These are phyloP conservation scores for Monocercomonoides exilis DNA, from an alignment of 78 protist genomes.

Conservation along the genomic window DNA sequence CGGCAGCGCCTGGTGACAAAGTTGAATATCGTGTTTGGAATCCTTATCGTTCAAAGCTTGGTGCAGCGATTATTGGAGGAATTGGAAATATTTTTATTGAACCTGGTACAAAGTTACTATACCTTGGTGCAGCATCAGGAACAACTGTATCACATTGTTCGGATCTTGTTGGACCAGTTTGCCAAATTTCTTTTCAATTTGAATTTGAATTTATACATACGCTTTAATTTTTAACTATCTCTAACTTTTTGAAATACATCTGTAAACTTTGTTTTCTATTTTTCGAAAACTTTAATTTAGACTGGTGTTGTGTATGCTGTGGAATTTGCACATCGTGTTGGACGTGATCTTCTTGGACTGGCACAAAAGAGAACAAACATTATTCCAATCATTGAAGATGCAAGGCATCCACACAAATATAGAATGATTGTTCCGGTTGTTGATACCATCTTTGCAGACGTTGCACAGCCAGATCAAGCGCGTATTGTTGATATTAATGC, in stretches of 20 bases:
- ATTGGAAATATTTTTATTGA: conserved; percentile 74
- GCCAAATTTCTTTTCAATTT: neutral
- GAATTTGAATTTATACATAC: too few species aligned
- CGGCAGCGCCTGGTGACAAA: conserved; percentile 57
- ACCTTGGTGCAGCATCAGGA: conserved; percentile 99
- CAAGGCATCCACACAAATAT: conserved; percentile 96
- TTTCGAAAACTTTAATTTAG: conserved; percentile 22
- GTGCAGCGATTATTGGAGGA: conserved; percentile 94
- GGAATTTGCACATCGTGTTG: conserved; percentile 94
- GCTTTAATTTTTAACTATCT: too few species aligned
- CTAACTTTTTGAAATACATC: neutral
- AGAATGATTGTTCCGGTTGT: conserved; percentile 80
- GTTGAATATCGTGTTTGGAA: conserved; percentile 99
- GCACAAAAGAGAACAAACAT: conserved; percentile 97
- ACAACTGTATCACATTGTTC: conserved; percentile 98
- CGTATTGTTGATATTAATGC: conserved; percentile 95
- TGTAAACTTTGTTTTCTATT: neutral
- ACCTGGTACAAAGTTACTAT: conserved; percentile 96
- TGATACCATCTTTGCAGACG: conserved; percentile 95
- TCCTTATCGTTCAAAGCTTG: conserved; percentile 99
- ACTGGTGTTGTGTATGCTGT: conserved; percentile 96
- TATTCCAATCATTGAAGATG: conserved; percentile 98
- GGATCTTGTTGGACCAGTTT: conserved; percentile 93
- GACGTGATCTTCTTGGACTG: conserved; percentile 93
- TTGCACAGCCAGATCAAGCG: conserved; percentile 99